A percentile compares a stretch with the other conserved stretches of the same genome.
phyloP scores from a whole-genome alignment of 495 filamentous ascomycete species.

The Usnea hakonensis region DNA sequence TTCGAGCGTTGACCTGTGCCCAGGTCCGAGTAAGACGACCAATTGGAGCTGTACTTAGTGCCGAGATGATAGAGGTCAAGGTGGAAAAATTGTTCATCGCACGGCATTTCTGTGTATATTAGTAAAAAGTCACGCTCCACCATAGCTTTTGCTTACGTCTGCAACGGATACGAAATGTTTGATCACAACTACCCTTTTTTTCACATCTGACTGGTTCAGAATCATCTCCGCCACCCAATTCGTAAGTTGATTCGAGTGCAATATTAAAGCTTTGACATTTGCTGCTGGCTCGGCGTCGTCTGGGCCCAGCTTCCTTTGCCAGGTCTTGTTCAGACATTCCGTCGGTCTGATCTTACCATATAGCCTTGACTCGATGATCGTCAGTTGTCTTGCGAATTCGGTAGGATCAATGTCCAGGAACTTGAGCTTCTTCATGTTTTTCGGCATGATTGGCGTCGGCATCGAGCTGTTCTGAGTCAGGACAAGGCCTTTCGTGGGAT shows the following conservation, averaged over 20 bases:
- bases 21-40: conserved; percentile 92
- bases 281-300: conserved; percentile 82
- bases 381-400: conserved; percentile 93
- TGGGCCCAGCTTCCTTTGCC: conserved; percentile 84
- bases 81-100: conserved; percentile 93
- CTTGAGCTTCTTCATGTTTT: conserved; percentile 99
- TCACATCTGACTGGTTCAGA: conserved; percentile 82
- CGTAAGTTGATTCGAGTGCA: conserved; percentile 96
- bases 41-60: conserved; percentile 86
- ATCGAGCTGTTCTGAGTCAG: conserved; percentile 71
- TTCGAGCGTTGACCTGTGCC: conserved; percentile 81
- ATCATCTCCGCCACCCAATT: conserved; percentile 99
- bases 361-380: conserved; percentile 89
- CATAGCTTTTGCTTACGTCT: conserved; percentile 55
- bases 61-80: conserved; percentile 96
- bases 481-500: conserved; percentile 76
- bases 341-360: conserved; percentile 93
- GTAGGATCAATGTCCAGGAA: conserved; percentile 94
- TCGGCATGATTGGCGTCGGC: conserved; percentile 85
- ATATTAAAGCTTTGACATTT: conserved; percentile 91
- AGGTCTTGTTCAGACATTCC: conserved; percentile 96
- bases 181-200: conserved; percentile 92
- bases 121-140: conserved; percentile 23
- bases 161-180: conserved; percentile 96
- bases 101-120: conserved; percentile 71